phyloP scores from a whole-genome alignment of 495 filamentous ascomycete species.

The Glutinoglossum americanum region DNA sequence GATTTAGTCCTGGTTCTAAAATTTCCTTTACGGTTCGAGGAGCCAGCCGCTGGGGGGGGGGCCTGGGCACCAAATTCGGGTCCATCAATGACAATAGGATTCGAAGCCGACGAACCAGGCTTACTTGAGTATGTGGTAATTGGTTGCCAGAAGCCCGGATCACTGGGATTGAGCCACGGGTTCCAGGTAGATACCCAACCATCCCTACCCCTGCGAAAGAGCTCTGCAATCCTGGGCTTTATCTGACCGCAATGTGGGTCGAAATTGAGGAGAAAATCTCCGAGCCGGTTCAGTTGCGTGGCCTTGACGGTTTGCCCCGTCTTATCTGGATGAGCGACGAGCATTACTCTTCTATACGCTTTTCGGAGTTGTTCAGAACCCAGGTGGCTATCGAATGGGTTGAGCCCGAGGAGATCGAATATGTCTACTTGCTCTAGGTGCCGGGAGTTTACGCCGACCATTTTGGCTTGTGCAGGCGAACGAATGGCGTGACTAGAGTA shows the following conservation, averaged over 20 bases:
- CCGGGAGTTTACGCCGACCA: not conserved
- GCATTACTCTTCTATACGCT: not conserved
- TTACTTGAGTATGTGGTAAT: too few species aligned
- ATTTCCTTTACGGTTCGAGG: not conserved
- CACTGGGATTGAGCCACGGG: not conserved
- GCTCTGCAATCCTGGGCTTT: not conserved
- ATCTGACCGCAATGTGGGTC: not conserved
- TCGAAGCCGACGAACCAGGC: not conserved
- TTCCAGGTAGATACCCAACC: not conserved
- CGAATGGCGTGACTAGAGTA: too few species aligned
- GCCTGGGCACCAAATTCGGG: not conserved
- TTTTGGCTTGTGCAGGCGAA: not conserved
- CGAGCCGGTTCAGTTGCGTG: not conserved
- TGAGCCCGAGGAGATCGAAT: not conserved
- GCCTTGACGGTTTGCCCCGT: not conserved
- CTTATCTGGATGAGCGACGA: not conserved
- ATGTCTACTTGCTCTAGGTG: not conserved
- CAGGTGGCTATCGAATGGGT: not conserved
- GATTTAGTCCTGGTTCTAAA: not conserved
- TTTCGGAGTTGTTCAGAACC: not conserved
- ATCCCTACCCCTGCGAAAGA: not conserved
- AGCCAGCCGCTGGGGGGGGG: not conserved
- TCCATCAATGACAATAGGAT: not conserved
- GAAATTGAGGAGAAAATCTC: not conserved
- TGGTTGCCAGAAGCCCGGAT: too few species aligned